Percentiles rank a stretch among this genome's conserved stretches.
phyloP scores from a whole-genome alignment of 176 grass and related monocot genomes.

The Melocanna baccifera region DNA sequence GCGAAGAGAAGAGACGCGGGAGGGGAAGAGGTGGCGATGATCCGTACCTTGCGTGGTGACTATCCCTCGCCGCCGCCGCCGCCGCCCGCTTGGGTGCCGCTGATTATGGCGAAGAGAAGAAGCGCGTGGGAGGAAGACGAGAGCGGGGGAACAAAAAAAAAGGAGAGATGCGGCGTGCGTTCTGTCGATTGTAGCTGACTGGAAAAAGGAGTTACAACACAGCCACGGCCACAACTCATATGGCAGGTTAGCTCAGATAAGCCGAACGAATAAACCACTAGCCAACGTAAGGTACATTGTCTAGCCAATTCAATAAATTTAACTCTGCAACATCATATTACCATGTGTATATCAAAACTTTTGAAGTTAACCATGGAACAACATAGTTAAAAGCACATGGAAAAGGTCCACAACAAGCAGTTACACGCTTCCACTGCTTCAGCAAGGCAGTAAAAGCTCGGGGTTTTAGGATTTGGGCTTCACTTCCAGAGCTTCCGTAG shows the following conservation, averaged over 20 bases:
- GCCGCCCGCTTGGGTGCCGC: too few relatives aligned
- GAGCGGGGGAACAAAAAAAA: too few relatives aligned
- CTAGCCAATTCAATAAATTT: not conserved
- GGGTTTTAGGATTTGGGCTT: not conserved
- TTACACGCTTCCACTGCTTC: slow-evolving; percentile 24
- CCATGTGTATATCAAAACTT: not conserved
- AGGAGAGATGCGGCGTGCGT: too few relatives aligned
- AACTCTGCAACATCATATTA: slow-evolving; percentile 30
- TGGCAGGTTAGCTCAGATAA: not conserved
- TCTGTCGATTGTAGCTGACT: too few relatives aligned
- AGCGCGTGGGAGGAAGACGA: too few relatives aligned
- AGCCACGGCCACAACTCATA: not conserved
- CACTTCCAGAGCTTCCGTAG: slow-evolving; percentile 85
- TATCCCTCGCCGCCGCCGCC: too few relatives aligned
- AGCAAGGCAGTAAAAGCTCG: slow-evolving; percentile 13
- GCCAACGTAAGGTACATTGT: not conserved
- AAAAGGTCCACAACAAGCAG: slow-evolving; percentile 14
- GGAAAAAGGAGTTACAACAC: too few relatives aligned
- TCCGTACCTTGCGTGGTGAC: too few relatives aligned
- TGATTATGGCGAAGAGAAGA: too few relatives aligned
- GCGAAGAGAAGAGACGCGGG: too few relatives aligned
- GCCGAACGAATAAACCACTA: not conserved
- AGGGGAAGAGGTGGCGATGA: too few relatives aligned
- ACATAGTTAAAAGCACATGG: not conserved
- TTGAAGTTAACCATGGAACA: not conserved